phyloP scores from a whole-genome alignment of 139 green algal genomes.

The Mychonastes homosphaera region DNA sequence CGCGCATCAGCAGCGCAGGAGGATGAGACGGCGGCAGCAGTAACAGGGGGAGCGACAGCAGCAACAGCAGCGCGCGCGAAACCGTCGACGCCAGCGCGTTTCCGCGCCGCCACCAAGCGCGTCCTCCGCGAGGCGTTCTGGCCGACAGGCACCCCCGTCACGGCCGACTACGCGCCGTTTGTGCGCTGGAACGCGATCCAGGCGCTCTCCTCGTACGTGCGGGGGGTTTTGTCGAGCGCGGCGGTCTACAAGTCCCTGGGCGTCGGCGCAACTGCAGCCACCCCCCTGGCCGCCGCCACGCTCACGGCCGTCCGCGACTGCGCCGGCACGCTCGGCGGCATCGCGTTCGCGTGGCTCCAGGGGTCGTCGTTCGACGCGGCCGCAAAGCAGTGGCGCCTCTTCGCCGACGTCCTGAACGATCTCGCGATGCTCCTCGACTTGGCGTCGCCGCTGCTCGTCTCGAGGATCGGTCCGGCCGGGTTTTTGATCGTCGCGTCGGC shows the following conservation, averaged over 20 bases:
- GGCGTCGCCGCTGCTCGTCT: constrained; percentile 33
- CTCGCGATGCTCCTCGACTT: constrained; percentile 45
- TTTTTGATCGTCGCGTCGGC: constrained; percentile 52
- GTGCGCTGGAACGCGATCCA: constrained; percentile 34
- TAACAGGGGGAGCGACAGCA: too few relatives aligned
- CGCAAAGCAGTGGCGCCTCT: constrained; percentile 73
- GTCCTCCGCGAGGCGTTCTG: too few relatives aligned
- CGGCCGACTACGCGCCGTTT: constrained; percentile 1
- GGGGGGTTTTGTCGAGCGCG: constrained; percentile 54
- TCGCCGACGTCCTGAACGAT: constrained; percentile 54
- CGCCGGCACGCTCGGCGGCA: constrained; percentile 49
- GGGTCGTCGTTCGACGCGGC: constrained; percentile 37
- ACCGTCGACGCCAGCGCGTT: too few relatives aligned
- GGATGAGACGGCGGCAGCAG: too few relatives aligned
- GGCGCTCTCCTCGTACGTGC: constrained; percentile 58
- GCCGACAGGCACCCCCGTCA: neutral
- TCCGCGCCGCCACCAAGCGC: too few relatives aligned
- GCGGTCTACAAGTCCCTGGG: constrained; percentile 61
- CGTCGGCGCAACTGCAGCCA: too few relatives aligned
- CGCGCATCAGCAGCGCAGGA: too few relatives aligned
- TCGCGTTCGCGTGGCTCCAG: constrained; percentile 49
- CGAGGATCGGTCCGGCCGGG: too few relatives aligned
- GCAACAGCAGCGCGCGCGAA: too few relatives aligned
- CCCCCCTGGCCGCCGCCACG: neutral
- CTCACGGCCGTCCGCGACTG: constrained; percentile 31